Evolutionary conservation across 331 rosid species (phyloP).

Genomic region (Spiraea crenata): DNA sequence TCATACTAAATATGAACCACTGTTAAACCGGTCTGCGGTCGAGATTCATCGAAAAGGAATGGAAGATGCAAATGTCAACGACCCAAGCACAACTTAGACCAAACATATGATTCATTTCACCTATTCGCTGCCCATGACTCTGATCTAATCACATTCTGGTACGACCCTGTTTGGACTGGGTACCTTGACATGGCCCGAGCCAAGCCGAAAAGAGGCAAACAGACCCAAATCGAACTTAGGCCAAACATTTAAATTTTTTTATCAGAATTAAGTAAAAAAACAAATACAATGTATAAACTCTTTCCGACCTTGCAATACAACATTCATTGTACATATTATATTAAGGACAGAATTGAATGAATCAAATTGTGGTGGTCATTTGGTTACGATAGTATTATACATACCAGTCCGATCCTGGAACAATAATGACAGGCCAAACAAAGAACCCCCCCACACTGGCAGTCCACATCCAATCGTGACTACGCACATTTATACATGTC

Average conservation of each 20-base stretch:
- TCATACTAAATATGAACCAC: background rate
- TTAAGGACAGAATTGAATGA: background rate
- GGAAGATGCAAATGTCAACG: background rate
- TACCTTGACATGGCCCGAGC: no score
- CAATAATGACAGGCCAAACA: background rate
- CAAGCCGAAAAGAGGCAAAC: no score
- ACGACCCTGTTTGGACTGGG: no score
- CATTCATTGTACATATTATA: no score
- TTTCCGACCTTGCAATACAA: no score
- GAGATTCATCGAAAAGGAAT: background rate
- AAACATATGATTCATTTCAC: background rate
- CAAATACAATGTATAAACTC: no score
- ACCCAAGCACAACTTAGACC: background rate
- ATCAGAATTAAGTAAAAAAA: no score
- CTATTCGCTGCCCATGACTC: background rate
- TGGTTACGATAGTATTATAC: background rate
- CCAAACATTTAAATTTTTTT: no score
- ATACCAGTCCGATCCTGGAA: background rate
- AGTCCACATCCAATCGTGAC: background rate
- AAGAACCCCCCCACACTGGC: no score
- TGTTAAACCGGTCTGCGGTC: background rate
- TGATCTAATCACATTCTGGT: background rate
- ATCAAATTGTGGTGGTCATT: background rate
- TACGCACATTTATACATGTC: no score
- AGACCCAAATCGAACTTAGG: no score